phyloP scores from a whole-genome alignment of 2,329 filamentous ascomycete genomes.

The Zasmidium cellare region DNA sequence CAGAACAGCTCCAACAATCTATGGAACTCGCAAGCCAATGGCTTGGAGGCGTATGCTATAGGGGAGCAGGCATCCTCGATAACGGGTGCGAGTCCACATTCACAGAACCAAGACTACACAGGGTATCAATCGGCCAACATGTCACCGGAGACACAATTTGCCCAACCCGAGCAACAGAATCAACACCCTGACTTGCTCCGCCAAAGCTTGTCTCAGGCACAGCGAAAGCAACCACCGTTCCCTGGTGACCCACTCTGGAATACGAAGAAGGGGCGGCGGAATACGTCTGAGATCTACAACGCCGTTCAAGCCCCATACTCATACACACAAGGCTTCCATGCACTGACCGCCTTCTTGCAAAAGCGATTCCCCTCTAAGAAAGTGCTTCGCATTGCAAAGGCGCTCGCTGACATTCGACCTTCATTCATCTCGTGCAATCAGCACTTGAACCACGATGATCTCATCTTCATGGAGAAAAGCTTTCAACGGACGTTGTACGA shows the following conservation, averaged over 20 bases:
- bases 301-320: constrained; percentile 88
- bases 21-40: constrained; percentile 44
- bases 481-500: constrained; percentile 91
- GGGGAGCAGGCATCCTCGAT: constrained; percentile 58
- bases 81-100: constrained; percentile 59
- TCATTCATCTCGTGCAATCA: constrained; percentile 91
- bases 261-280: constrained; percentile 55
- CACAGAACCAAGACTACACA: constrained; percentile 51
- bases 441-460: constrained; percentile 81
- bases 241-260: constrained; percentile 31
- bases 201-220: constrained; percentile 35
- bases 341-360: constrained; percentile 76
- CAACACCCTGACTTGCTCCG: constrained; percentile 32
- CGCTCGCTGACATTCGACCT: constrained; percentile 84
- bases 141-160: constrained; percentile 33
- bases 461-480: constrained; percentile 97
- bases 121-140: constrained; percentile 36
- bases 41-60: constrained; percentile 58
- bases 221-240: constrained; percentile 31
- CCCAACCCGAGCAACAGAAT: constrained; percentile 31
- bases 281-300: constrained; percentile 84
- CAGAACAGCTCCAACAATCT: constrained; percentile 46
- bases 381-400: constrained; percentile 79
- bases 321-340: constrained; percentile 88
- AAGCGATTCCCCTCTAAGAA: constrained; percentile 76